Conservation (phyloP, 2,329 filamentous ascomycete genomes). For the Talaromyces sp. region DNA sequence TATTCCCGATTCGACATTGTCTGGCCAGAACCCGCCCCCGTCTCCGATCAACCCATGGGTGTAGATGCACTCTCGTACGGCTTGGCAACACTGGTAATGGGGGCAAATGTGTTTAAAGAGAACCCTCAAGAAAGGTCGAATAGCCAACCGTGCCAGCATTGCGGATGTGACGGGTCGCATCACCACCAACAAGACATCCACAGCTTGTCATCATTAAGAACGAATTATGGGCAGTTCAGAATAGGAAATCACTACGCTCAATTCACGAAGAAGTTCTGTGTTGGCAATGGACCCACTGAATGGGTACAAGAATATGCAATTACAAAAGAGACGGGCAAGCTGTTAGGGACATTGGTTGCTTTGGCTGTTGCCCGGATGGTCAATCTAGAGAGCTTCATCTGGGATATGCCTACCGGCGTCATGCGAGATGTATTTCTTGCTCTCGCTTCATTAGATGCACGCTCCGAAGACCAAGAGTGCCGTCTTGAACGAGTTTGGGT, state of each 20-base stretch:
- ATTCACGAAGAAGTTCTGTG: conserved; percentile 75
- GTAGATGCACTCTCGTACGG: conserved; percentile 83
- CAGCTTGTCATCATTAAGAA: conserved; percentile 6
- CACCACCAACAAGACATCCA: conserved; percentile 20
- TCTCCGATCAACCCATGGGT: conserved; percentile 63
- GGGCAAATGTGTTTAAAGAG: conserved; percentile 59
- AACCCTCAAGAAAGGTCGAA: conserved; percentile 36
- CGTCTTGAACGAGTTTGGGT: conserved; percentile 73
- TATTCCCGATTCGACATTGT: conserved; percentile 85
- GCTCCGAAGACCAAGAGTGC: conserved; percentile 56
- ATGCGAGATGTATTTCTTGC: conserved; percentile 77
- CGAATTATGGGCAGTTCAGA: conserved; percentile 33
- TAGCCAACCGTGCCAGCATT: conserved; percentile 27
- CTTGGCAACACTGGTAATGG: conserved; percentile 73
- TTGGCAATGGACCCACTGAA: conserved; percentile 73
- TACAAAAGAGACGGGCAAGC: conserved; percentile 78
- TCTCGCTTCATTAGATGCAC: conserved; percentile 65
- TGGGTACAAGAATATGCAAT: conserved; percentile 82
- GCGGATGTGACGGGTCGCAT: conserved; percentile 26
- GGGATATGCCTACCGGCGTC: conserved; percentile 87
- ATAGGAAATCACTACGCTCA: conserved; percentile 72
- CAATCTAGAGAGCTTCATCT: conserved; percentile 75
- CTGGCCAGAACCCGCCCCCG: conserved; percentile 69
- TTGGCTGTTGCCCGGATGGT: conserved; percentile 76
- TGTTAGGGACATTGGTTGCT: conserved; percentile 79